Base-by-base conservation (phyloP, 768 basidiomycete genomes). In the Aureoboletus auriporus region DNA sequence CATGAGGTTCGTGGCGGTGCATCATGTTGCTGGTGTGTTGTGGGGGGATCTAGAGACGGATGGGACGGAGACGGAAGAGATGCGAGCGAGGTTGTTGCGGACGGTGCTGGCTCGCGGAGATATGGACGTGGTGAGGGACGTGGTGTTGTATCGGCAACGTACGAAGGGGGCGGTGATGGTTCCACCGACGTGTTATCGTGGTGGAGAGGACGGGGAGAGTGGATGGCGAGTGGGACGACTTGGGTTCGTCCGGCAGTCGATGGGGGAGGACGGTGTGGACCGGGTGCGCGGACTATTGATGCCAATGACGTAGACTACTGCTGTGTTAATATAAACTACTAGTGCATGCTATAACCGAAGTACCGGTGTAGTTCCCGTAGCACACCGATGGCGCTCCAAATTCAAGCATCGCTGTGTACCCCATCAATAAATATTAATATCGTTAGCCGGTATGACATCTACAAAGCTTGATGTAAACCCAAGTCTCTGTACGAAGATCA, bases 1-100 rank as follows among this genome's bases (percentile, higher is more conserved):
- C 58, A 55, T 87, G 49, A 71, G 78, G 39, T 65, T 83, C 37
- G 68, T 93, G 8, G 88, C 88, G 2, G 57, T 91, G 12, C 90
- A 93, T 59, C 92, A 94, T 59, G 64, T 93, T 20, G 82, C 92
- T 10, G 75, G 75, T 42, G 82, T 74, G 56, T 78, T 92, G 26
- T 92, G 90, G 90, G 74, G 70, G 3, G 87, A 89, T 60, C 57
- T 86, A 29, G 61, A 57, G 35, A 56, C 55, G n/a, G 46, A 44
- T 11, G 46, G 27, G 12, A 3, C 27, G 16, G 4, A 13, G 44
- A 33, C 23, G 37, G 36, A 38, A 5, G 57, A 54, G 44, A 28
- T 36, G 16, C 47, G 52, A 70, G 76, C 17, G 29, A 79, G 73
- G 54, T 58, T 89, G 47, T 59, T 88, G 50, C 71, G 69, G 55